phyloP scores from a whole-genome alignment of 164 flowering plant species.

The Santalum album region DNA sequence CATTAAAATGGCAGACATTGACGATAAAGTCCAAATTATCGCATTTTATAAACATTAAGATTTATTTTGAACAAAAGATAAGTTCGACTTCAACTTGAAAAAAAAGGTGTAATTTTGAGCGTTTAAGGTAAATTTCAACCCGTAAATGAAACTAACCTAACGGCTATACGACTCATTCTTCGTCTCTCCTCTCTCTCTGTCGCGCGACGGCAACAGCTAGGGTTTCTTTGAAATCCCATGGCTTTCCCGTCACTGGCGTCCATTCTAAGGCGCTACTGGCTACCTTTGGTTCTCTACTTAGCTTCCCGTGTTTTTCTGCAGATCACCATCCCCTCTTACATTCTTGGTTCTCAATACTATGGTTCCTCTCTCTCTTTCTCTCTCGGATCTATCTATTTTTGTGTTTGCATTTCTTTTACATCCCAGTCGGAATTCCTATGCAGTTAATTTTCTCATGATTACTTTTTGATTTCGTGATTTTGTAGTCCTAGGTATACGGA shows the following conservation, averaged over 20 bases:
- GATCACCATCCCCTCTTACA: slow-evolving; percentile 49
- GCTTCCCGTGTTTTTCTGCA: slow-evolving; percentile 57
- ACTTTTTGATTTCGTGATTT: slow-evolving; percentile 1
- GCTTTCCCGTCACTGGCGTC: slow-evolving; percentile 22
- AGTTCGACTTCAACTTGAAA: too few relatives aligned
- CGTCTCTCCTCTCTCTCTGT: too few relatives aligned
- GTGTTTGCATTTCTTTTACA: neutral
- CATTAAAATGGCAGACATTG: too few relatives aligned
- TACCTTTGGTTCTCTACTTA: slow-evolving; percentile 49
- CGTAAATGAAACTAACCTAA: too few relatives aligned
- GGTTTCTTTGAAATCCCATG: neutral
- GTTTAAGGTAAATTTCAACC: too few relatives aligned
- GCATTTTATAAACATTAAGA: too few relatives aligned
- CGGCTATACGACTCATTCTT: too few relatives aligned
- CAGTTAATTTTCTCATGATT: neutral
- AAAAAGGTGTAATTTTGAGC: too few relatives aligned
- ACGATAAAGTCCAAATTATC: too few relatives aligned
- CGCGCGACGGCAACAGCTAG: slow-evolving; percentile 2
- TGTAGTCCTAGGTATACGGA: slow-evolving; percentile 54
- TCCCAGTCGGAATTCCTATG: neutral
- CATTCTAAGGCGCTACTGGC: slow-evolving; percentile 38
- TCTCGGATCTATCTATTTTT: neutral
- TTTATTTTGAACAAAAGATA: too few relatives aligned
- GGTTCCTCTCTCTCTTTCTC: slow-evolving; percentile 27
- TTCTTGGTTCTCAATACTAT: slow-evolving; percentile 74